Conservation (phyloP, 352 stramenopile species). For the Phytophthora crassamura region DNA sequence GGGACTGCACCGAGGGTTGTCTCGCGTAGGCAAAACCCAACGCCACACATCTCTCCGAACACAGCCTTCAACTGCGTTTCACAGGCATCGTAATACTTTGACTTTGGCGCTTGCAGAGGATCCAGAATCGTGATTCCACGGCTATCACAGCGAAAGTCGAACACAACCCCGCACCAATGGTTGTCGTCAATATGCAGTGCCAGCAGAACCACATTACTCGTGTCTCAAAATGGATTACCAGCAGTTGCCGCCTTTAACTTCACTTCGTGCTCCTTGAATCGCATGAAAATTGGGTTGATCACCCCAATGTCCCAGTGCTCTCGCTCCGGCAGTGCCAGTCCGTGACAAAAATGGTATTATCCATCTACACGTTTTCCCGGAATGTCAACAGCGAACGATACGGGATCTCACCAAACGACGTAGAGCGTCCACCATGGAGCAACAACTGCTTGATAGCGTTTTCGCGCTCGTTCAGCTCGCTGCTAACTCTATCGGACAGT, state of each 20-base stretch:
- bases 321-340: neutral
- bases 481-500: neutral
- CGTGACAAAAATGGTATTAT: neutral
- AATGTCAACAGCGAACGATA: constrained; percentile 3
- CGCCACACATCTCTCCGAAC: neutral
- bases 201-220: neutral
- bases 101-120: constrained; percentile 3
- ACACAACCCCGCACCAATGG: constrained; percentile 10
- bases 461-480: neutral
- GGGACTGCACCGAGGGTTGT: too few relatives aligned
- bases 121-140: constrained; percentile 7
- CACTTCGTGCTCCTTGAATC: neutral
- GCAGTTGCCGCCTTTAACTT: neutral
- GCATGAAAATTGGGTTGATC: neutral
- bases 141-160: constrained; percentile 3
- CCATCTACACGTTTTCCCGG: constrained; percentile 1
- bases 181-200: constrained; percentile 1
- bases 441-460: neutral
- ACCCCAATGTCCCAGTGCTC: constrained; percentile 1
- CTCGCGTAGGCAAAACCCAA: too few relatives aligned
- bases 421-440: neutral
- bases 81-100: constrained; percentile 18
- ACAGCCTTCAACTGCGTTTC: neutral
- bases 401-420: neutral
- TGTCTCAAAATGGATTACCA: neutral